These are phyloP conservation scores for Leptodermis oblonga DNA, from an alignment of 257 asterid species.

Conservation along the genomic window DNA sequence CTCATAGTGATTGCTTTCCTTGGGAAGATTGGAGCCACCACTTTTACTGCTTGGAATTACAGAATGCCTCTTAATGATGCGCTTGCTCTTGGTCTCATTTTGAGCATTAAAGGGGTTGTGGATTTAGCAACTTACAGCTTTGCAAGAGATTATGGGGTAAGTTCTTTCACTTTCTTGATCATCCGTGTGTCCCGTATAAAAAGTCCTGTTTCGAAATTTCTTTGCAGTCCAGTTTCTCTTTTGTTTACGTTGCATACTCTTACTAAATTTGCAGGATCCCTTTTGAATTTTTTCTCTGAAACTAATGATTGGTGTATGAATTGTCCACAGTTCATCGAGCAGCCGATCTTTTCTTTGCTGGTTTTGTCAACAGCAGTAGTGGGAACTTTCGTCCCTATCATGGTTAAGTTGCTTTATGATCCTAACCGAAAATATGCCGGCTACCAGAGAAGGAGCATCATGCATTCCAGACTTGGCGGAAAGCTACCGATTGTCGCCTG, in stretches of 20 bases:
- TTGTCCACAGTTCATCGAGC: slow-evolving; percentile 17
- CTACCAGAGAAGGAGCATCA: slow-evolving; percentile 27
- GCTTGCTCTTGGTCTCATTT: slow-evolving; percentile 23
- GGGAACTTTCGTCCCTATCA: slow-evolving; percentile 9
- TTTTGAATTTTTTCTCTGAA: background rate
- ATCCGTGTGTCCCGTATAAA: no score
- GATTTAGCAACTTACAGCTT: slow-evolving; percentile 23
- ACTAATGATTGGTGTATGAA: no score
- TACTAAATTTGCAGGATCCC: background rate
- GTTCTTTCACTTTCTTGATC: no score
- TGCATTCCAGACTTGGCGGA: slow-evolving; percentile 14
- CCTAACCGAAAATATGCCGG: slow-evolving; percentile 26
- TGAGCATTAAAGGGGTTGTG: slow-evolving; percentile 28
- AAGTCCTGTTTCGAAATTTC: no score
- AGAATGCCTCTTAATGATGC: slow-evolving; percentile 26
- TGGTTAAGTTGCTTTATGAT: slow-evolving; percentile 24
- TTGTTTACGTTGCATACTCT: background rate
- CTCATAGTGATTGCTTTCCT: slow-evolving; percentile 1
- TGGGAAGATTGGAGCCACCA: slow-evolving; percentile 12
- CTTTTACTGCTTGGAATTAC: slow-evolving; percentile 17
- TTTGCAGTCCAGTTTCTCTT: background rate
- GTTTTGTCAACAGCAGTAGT: slow-evolving; percentile 11
- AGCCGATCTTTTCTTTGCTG: slow-evolving; percentile 16
- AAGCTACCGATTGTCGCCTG: slow-evolving; percentile 23
- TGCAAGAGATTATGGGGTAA: slow-evolving; percentile 21